A percentile compares a stretch with the other conserved stretches of the same genome.
Evolutionary conservation across 2,329 filamentous ascomycete genomes (phyloP).

Genomic region (Cladosporium phlei): DNA sequence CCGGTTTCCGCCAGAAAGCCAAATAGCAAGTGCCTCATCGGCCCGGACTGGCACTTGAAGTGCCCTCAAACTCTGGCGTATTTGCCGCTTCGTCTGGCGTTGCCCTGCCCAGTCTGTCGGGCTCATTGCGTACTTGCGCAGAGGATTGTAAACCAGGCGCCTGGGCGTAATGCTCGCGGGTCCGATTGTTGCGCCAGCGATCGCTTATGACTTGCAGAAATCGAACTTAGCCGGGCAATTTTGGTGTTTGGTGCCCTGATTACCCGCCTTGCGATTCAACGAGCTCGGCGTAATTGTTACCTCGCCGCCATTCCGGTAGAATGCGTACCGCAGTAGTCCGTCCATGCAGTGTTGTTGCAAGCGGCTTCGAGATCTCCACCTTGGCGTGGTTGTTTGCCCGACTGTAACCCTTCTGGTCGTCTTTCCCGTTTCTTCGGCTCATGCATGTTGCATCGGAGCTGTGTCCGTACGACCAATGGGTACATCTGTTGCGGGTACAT

Average conservation of each 20-base stretch:
- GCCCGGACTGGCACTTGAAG: constrained; percentile 5
- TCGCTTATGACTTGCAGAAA: constrained; percentile 9
- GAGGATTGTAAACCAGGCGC: constrained; percentile 8
- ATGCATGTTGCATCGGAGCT: not conserved
- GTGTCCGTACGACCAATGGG: not conserved
- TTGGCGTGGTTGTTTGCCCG: too few relatives aligned
- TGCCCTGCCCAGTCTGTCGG: not conserved
- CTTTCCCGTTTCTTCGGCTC: too few relatives aligned
- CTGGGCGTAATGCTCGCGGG: constrained; percentile 3
- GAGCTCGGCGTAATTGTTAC: too few relatives aligned
- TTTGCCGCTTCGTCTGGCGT: not conserved
- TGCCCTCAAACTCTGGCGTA: not conserved
- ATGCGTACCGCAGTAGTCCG: too few relatives aligned
- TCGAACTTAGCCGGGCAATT: not conserved
- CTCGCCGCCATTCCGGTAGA: too few relatives aligned
- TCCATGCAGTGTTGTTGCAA: not conserved
- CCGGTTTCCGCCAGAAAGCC: not conserved
- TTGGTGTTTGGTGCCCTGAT: not conserved
- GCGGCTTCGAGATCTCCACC: not conserved
- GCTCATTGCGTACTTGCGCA: too few relatives aligned
- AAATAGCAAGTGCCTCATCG: not conserved
- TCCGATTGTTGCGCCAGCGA: too few relatives aligned
- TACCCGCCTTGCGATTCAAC: too few relatives aligned
- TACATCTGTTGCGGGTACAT: not conserved
- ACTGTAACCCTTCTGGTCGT: too few relatives aligned